These are phyloP conservation scores for Nectriaceae sp. DNA, from an alignment of 2,329 filamentous ascomycete genomes.

Conservation along the genomic window DNA sequence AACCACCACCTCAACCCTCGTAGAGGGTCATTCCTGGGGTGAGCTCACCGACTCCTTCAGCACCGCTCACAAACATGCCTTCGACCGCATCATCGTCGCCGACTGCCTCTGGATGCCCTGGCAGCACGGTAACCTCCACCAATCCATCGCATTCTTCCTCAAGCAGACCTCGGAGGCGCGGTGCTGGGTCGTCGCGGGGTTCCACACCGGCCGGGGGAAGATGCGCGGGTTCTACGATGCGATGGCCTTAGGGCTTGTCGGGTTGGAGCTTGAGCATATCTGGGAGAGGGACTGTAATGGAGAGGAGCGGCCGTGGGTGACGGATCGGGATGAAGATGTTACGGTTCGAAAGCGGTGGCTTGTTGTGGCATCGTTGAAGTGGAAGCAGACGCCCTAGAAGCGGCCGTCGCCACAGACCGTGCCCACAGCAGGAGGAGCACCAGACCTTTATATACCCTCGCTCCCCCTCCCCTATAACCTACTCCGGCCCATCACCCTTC, in stretches of 20 bases:
- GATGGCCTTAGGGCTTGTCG: conserved; percentile 44
- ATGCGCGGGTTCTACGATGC: conserved; percentile 65
- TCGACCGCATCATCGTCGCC: conserved; percentile 66
- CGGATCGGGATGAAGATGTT: conserved; percentile 64
- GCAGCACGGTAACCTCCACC: conserved; percentile 67
- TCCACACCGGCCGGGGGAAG: conserved; percentile 70
- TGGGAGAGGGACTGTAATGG: conserved; percentile 72
- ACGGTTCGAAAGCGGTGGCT: conserved; percentile 70
- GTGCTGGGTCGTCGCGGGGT: conserved; percentile 68
- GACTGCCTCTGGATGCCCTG: conserved; percentile 77
- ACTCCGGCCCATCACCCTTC: background rate
- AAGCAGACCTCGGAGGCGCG: conserved; percentile 43
- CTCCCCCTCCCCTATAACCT: background rate
- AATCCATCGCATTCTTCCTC: conserved; percentile 65
- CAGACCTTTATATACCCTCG: background rate
- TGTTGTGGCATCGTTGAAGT: conserved; percentile 57
- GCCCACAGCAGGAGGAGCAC: too few species aligned
- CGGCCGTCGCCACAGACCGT: too few species aligned
- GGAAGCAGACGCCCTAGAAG: conserved; percentile 26
- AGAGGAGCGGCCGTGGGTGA: conserved; percentile 59
- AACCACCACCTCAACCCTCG: conserved; percentile 33
- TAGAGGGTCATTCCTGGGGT: conserved; percentile 69
- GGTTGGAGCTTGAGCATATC: conserved; percentile 63
- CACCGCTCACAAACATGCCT: conserved; percentile 38
- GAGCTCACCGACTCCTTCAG: conserved; percentile 41